A percentile compares a stretch with the other conserved stretches of the same genome.
These are phyloP conservation scores for Claviceps paspali DNA, from an alignment of 2,329 filamentous ascomycete species.

Conservation along the genomic window DNA sequence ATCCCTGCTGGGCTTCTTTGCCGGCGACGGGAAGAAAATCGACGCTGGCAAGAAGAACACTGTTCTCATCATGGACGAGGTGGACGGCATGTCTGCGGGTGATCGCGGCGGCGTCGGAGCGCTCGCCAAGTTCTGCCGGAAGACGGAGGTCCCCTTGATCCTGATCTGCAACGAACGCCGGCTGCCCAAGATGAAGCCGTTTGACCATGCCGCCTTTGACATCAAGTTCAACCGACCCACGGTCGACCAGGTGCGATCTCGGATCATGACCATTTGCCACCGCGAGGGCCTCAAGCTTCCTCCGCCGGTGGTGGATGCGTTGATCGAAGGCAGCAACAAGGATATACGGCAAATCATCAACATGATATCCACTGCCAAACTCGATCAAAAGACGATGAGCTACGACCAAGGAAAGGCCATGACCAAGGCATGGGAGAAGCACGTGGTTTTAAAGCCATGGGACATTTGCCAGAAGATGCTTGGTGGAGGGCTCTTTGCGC, in stretches of 20 bases:
- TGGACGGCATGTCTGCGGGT: slow-evolving; percentile 96
- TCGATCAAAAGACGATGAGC: slow-evolving; percentile 66
- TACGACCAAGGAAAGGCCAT: slow-evolving; percentile 82
- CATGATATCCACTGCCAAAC: slow-evolving; percentile 88
- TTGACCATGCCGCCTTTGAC: slow-evolving; percentile 74
- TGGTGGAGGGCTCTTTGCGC: slow-evolving; percentile 70
- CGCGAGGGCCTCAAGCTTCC: slow-evolving; percentile 82
- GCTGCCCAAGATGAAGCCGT: slow-evolving; percentile 95
- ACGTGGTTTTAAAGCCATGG: slow-evolving; percentile 93
- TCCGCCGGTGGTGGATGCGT: slow-evolving; percentile 67
- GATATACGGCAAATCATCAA: slow-evolving; percentile 98
- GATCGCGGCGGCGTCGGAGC: slow-evolving; percentile 93
- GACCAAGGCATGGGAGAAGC: slow-evolving; percentile 98
- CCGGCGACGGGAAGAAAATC: slow-evolving; percentile 65
- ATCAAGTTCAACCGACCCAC: slow-evolving; percentile 80
- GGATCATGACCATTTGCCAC: slow-evolving; percentile 90
- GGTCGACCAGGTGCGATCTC: slow-evolving; percentile 75
- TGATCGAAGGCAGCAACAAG: slow-evolving; percentile 89
- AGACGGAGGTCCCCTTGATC: slow-evolving; percentile 87
- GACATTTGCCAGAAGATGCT: slow-evolving; percentile 93
- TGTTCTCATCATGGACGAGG: slow-evolving; percentile 95
- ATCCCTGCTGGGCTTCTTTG: slow-evolving; percentile 81
- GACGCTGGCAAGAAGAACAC: slow-evolving; percentile 79
- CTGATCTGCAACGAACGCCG: slow-evolving; percentile 94
- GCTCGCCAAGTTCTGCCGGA: slow-evolving; percentile 85